Evolutionary conservation across 148 eudicot genomes (phyloP).

Genomic region (Gaultheria prostrata): DNA sequence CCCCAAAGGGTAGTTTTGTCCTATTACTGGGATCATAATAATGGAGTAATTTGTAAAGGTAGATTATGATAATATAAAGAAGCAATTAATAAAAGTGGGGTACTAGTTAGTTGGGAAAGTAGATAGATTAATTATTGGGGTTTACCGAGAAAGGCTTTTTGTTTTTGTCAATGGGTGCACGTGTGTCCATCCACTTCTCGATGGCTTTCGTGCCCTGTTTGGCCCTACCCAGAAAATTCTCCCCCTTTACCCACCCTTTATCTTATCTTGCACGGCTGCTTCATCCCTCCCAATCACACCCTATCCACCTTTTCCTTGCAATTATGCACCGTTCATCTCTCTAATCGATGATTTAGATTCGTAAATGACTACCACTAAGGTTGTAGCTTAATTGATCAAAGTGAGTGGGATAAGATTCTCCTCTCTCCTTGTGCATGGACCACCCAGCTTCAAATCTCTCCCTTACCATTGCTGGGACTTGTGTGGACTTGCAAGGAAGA

Average conservation of each 20-base stretch:
- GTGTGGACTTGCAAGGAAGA: too few species aligned
- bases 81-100: background rate
- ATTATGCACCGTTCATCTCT: too few species aligned
- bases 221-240: constrained; percentile 17
- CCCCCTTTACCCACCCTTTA: constrained; percentile 18
- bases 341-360: too few species aligned
- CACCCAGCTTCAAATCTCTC: too few species aligned
- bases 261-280: constrained; percentile 24
- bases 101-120: background rate
- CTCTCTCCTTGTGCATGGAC: too few species aligned
- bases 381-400: too few species aligned
- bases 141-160: background rate
- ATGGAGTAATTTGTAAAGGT: background rate
- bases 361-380: too few species aligned
- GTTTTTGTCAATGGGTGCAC: constrained; percentile 26
- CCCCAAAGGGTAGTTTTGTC: constrained; percentile 10
- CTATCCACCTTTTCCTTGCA: background rate
- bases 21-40: background rate
- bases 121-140: background rate
- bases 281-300: background rate
- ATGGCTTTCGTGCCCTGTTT: constrained; percentile 22
- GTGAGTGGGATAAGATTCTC: too few species aligned
- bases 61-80: background rate
- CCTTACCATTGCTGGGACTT: too few species aligned
- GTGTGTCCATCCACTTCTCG: constrained; percentile 35